Base-by-base conservation (phyloP, 164 flowering plant species). In the Houttuynia cordata region DNA sequence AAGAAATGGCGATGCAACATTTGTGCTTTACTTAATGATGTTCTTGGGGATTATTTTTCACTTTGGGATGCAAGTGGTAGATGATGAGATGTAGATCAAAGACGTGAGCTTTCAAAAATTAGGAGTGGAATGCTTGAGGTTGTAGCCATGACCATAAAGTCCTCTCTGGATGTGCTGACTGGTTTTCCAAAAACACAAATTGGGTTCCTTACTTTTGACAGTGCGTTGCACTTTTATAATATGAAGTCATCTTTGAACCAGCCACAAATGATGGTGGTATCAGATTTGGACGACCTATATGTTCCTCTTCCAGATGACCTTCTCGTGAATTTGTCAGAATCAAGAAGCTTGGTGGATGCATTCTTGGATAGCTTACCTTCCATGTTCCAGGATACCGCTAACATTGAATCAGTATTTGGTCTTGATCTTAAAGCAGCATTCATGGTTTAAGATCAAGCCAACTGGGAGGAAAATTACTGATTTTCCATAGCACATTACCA, bases 51-150 rank as follows among this genome's bases (percentile, higher is more conserved):
- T 5, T 93, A 93, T 73, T 88, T 78, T 73, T 78, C 88, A 55
- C 84, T 76, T 59, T 71, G 90, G 77, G 99, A 90, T 88, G 86
- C 84, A 51, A 80, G 62, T 72, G 95, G 96, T 66, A 75, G 75
- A 75, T 81, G 99, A 79, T 62, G 80, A 66, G 99, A 93, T 73
- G 65, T 80, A 63, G 86, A 88, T 74, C 82, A 85, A 67, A 73
- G 96, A 56, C 97, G 96, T 69, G 99, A 93, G 74, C 97, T 93
- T 73, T 72, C 73, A 21, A 83, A 77, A 78, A 88, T 82, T 53
- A 81, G 79, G 78, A 93, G 96, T 80, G 99, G 99, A 54, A 85
- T 93, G 96, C 69, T 93, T 74, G 91, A 84, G 99, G 99, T 93
- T 63, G 86, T 83, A 58, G 97, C 99, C 51, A 76, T 88, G 71